Percentiles rank a stretch among this genome's conserved stretches.
Evolutionary conservation across 2,329 filamentous ascomycete species (phyloP).

Genomic region (Phialocephala subalpina): DNA sequence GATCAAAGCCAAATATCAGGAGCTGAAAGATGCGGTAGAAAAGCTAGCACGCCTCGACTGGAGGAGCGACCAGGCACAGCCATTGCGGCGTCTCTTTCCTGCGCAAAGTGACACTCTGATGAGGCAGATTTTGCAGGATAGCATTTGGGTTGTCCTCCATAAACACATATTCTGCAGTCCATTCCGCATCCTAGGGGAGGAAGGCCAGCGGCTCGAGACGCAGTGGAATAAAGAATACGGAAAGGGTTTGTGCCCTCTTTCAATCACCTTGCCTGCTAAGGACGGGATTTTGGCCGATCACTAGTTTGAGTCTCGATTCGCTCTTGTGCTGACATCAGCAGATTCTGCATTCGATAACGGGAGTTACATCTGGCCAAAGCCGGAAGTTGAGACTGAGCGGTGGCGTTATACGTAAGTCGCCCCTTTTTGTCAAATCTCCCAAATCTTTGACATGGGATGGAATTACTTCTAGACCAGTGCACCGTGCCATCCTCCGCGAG

Average conservation of each 20-base stretch:
- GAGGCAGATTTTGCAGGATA: constrained; percentile 25
- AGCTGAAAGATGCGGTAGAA: constrained; percentile 13
- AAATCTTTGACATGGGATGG: too few species aligned
- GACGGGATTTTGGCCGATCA: background rate
- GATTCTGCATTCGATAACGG: constrained; percentile 15
- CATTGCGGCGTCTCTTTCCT: constrained; percentile 4
- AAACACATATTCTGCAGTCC: constrained; percentile 31
- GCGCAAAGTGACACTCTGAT: constrained; percentile 11
- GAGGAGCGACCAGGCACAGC: constrained; percentile 14
- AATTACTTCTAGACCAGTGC: too few species aligned
- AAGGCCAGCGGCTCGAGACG: constrained; percentile 24
- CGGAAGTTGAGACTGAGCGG: constrained; percentile 20
- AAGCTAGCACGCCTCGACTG: constrained; percentile 19
- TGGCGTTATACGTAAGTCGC: constrained; percentile 18
- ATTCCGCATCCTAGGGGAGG: constrained; percentile 27
- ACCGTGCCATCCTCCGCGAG: too few species aligned
- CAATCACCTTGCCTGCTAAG: constrained; percentile 8
- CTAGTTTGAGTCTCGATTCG: constrained; percentile 1
- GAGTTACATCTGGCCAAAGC: constrained; percentile 23
- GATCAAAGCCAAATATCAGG: constrained; percentile 18
- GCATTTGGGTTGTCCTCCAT: constrained; percentile 25
- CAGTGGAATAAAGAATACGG: constrained; percentile 4
- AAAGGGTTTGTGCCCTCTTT: background rate
- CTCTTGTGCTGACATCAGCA: constrained; percentile 9
- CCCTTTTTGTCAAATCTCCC: too few species aligned